Evolutionary conservation across 805 yeast species (phyloP), one percentile per base, ranked within the genome.

Genomic region (Maudiozyma barnettii): DNA sequence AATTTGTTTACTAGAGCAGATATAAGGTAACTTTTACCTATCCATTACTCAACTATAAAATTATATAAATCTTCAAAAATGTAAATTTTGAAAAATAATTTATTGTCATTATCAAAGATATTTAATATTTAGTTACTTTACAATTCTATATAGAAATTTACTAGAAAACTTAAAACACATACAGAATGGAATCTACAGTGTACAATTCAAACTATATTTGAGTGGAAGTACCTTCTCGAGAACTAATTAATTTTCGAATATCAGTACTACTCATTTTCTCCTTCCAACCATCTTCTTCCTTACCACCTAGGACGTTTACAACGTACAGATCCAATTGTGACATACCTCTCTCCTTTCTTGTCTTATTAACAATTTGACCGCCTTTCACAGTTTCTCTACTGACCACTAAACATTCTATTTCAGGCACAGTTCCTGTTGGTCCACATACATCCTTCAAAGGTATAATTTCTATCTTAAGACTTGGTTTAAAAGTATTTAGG

Each of bases 401-500:
- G 3, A 93, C 79, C 0, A 91, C 80, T 38, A 93, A 71, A 0
- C 89, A 83, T 54, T 90, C 85, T 37, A 93, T 86, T 43, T 79
- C 81, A 13, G 73, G 72, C 2, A 84, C 73, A 12, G 75, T 73
- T 0, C 88, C 95, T 0, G 99, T 89, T 4, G 98, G 99, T 0
- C 99, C 99, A 66, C 95, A 89, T 0, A 90, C 75, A 61, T 93
- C 98, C 50, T 80, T 75, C 41, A 93, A 81, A 52, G 82, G 78
- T 44, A 74, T 75, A 1, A 82, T 67, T 26, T 79, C 78, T 10
- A 79, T 67, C 0, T 51, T 47, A 6, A 82, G 58, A 0, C 57
- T 49, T 4, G 86, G 81, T 39, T 71, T 71, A 10, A 79, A 57
- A 23, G 69, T 55, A 1, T 57, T 53, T 5, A 91, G 50, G 58